Conservation (phyloP, 805 yeast species). For the Sugiyamaella qingdaonensis region DNA sequence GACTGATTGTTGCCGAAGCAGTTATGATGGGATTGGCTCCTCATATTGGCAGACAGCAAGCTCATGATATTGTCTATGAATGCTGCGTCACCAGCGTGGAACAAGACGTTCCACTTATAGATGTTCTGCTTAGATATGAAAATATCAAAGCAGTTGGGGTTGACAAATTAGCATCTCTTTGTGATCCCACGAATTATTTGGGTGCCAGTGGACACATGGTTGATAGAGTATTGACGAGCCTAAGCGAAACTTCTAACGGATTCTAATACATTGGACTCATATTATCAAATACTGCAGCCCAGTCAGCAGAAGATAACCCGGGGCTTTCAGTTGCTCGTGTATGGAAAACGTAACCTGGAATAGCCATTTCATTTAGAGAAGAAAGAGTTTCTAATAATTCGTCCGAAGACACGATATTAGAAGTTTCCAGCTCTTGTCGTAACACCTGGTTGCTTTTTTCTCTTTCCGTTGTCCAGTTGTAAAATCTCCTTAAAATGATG, state of each 20-base stretch:
- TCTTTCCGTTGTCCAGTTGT: neutral
- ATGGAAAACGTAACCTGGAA: neutral
- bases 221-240: neutral
- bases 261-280: neutral
- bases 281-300: neutral
- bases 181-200: conserved; percentile 3
- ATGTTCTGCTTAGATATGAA: neutral
- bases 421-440: neutral
- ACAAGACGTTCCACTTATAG: neutral
- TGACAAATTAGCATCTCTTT: neutral
- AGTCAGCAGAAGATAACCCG: neutral
- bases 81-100: conserved; percentile 1
- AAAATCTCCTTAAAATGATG: neutral
- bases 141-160: neutral
- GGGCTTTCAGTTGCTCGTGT: neutral
- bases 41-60: conserved; percentile 1
- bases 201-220: conserved; percentile 4
- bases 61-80: conserved; percentile 4
- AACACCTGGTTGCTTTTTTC: neutral
- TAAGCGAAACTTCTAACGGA: neutral
- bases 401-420: neutral
- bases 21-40: conserved; percentile 8
- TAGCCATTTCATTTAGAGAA: neutral
- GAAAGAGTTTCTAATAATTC: conserved; percentile 3
- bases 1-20: conserved; percentile 5